Evolutionary conservation across 2,329 filamentous ascomycete species (phyloP).

Genomic region (Botrytis sinoallii): DNA sequence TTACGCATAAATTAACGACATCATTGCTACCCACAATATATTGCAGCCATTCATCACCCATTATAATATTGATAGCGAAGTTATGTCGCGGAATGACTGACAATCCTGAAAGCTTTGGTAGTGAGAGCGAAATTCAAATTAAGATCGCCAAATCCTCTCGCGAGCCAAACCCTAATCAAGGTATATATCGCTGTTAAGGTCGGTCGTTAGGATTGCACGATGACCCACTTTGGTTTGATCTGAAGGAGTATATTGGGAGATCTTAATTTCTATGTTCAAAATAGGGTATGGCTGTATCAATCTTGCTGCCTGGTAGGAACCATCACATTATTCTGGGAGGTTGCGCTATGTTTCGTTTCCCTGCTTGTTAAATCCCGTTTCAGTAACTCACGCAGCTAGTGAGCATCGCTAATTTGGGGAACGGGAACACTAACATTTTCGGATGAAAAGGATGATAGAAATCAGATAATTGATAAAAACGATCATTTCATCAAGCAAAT

Average conservation of each 20-base stretch:
- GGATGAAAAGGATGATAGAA: not conserved
- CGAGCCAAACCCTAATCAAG: not conserved
- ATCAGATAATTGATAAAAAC: not conserved
- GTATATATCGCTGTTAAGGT: not conserved
- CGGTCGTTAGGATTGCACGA: not conserved
- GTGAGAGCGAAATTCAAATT: no score
- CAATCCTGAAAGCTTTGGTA: not conserved
- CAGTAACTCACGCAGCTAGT: not conserved
- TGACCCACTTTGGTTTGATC: not conserved
- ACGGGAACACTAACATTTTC: not conserved
- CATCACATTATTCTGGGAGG: not conserved
- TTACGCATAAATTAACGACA: not conserved
- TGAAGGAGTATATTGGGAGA: not conserved
- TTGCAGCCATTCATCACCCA: not conserved
- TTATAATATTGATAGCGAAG: not conserved
- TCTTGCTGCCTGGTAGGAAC: not conserved
- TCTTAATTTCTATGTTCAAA: not conserved
- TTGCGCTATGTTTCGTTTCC: not conserved
- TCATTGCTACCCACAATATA: not conserved
- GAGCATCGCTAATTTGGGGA: no score
- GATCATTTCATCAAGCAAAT: not conserved
- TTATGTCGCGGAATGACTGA: accelerated
- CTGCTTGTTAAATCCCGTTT: not conserved
- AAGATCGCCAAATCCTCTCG: not conserved
- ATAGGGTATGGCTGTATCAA: not conserved